Evolutionary conservation across 345 rosid species (phyloP).

Genomic region (Carallia brachiata): DNA sequence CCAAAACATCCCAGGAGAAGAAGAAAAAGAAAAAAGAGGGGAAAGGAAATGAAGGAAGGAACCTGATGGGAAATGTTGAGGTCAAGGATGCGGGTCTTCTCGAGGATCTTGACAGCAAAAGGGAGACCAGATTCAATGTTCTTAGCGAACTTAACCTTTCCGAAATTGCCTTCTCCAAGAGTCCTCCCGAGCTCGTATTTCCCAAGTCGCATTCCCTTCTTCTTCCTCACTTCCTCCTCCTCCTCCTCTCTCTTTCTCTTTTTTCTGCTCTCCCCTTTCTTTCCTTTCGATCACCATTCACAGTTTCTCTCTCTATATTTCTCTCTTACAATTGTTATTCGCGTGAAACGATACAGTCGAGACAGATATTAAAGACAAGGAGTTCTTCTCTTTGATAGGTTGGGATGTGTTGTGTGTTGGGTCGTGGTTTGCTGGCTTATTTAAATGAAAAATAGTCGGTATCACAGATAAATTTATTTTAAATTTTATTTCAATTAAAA

Average conservation of each 20-base stretch:
- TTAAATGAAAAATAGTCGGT: too few species aligned
- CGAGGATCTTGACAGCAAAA: constrained; percentile 85
- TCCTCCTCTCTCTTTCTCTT: not conserved
- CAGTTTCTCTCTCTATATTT: too few species aligned
- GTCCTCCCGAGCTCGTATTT: constrained; percentile 89
- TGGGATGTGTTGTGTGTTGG: too few species aligned
- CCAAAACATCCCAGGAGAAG: not conserved
- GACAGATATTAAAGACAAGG: too few species aligned
- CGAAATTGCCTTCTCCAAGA: constrained; percentile 93
- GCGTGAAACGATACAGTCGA: too few species aligned
- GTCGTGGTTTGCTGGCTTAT: too few species aligned
- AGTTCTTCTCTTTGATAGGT: too few species aligned
- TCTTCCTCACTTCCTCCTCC: constrained; percentile 18
- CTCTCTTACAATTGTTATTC: too few species aligned
- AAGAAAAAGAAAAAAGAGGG: not conserved
- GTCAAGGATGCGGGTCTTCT: constrained; percentile 60
- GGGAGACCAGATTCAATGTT: constrained; percentile 56
- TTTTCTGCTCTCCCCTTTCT: not conserved
- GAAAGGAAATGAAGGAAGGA: too few species aligned
- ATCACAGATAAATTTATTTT: too few species aligned
- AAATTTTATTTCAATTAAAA: too few species aligned
- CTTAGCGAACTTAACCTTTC: constrained; percentile 74
- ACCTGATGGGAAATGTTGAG: constrained; percentile 86
- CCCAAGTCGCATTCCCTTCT: constrained; percentile 70
- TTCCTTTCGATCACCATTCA: not conserved